Conservation (phyloP, 2,329 filamentous ascomycete genomes). For the Fusarium sp. region DNA sequence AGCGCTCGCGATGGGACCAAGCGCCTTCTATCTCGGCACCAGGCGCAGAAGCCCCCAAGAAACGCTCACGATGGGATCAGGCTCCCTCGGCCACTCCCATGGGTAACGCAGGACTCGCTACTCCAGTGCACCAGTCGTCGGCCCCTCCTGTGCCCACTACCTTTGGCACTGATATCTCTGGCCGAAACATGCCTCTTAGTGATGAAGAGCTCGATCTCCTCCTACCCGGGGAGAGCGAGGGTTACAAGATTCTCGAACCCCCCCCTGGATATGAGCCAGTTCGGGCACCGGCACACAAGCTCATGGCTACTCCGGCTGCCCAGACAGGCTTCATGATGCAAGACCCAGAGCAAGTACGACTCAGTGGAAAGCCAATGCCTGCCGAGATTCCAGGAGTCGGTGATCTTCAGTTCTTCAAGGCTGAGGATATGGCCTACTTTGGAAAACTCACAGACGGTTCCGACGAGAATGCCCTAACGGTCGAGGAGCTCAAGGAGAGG, state of each 20-base stretch:
- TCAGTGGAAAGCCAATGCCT: conserved; percentile 89
- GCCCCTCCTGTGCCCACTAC: conserved; percentile 62
- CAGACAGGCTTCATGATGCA: conserved; percentile 96
- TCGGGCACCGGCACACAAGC: conserved; percentile 78
- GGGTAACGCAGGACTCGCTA: conserved; percentile 78
- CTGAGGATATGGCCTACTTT: conserved; percentile 98
- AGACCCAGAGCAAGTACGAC: conserved; percentile 84
- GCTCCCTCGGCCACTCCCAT: conserved; percentile 84
- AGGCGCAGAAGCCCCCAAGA: conserved; percentile 71
- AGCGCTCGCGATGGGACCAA: conserved; percentile 90
- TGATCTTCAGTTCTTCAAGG: conserved; percentile 97
- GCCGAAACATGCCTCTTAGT: conserved; percentile 82
- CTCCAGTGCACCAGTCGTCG: conserved; percentile 79
- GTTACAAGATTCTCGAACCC: conserved; percentile 90
- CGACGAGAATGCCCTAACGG: conserved; percentile 89
- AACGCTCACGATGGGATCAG: conserved; percentile 91
- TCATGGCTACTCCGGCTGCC: conserved; percentile 78
- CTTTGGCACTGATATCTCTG: conserved; percentile 84
- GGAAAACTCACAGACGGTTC: conserved; percentile 95
- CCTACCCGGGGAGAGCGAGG: conserved; percentile 86
- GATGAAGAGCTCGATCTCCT: conserved; percentile 95
- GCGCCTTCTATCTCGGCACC: conserved; percentile 69
- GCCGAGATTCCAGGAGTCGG: conserved; percentile 96
- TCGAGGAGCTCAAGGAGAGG: conserved; percentile 95
- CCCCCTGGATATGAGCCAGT: conserved; percentile 92